Conservation (phyloP, 2,329 filamentous ascomycete genomes). For the Delphinella strobiligena region DNA sequence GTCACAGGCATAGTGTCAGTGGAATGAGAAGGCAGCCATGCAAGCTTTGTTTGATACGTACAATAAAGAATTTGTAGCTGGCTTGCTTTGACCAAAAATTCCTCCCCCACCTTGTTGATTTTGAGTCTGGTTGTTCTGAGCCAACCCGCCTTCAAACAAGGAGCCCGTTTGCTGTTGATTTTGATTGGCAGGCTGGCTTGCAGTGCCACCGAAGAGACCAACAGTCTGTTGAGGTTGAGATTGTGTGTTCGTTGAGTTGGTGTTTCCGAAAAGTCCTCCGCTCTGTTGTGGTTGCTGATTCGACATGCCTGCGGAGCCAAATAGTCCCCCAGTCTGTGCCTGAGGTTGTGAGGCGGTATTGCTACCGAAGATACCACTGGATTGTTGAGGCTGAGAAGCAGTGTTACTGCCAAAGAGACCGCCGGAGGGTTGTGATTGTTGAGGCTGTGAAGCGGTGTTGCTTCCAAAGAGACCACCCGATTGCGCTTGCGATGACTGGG, state of each 20-base stretch:
- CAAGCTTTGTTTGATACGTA: no score
- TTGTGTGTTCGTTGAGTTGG: slow-evolving; percentile 5
- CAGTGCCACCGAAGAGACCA: slow-evolving; percentile 16
- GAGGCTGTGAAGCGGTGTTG: background rate
- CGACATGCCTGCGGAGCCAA: no score
- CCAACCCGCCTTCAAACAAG: slow-evolving; percentile 16
- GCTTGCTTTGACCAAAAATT: slow-evolving; percentile 22
- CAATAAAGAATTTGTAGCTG: slow-evolving; percentile 8
- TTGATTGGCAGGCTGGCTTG: slow-evolving; percentile 10
- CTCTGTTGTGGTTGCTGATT: slow-evolving; percentile 8
- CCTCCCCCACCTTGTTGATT: slow-evolving; percentile 11
- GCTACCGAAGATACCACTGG: slow-evolving; percentile 8
- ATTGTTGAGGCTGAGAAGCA: slow-evolving; percentile 16
- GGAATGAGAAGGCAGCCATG: slow-evolving; percentile 18
- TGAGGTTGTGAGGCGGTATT: slow-evolving; percentile 10
- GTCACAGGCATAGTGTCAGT: slow-evolving; percentile 17
- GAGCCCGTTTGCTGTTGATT: slow-evolving; percentile 13
- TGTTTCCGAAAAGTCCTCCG: slow-evolving; percentile 14
- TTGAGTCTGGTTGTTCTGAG: slow-evolving; percentile 7
- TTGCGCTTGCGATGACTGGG: slow-evolving; percentile 13
- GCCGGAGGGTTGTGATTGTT: background rate
- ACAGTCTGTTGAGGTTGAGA: slow-evolving; percentile 14
- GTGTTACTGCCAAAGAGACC: slow-evolving; percentile 1
- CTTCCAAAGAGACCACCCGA: slow-evolving; percentile 17
- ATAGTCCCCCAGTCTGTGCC: slow-evolving; percentile 3